Percentiles rank a stretch among this genome's conserved stretches.
These are phyloP conservation scores for Canna indica DNA, from an alignment of 176 grass and related monocot genomes.

Conservation along the genomic window DNA sequence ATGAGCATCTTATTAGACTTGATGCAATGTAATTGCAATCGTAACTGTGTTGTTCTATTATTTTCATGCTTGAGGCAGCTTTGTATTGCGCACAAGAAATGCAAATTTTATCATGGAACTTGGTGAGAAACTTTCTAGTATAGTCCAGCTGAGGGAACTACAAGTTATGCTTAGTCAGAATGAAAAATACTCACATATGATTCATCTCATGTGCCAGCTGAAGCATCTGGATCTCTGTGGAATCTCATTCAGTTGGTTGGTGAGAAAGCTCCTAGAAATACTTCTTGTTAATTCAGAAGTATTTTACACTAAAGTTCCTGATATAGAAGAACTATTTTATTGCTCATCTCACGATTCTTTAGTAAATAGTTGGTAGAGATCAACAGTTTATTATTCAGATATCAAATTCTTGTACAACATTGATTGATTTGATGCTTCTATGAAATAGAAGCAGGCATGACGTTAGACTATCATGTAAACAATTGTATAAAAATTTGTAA, in stretches of 20 bases:
- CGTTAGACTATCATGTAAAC: too few relatives aligned
- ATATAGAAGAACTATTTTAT: constrained; percentile 77
- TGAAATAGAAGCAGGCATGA: too few relatives aligned
- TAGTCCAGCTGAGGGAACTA: constrained; percentile 75
- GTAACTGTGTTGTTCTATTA: too few relatives aligned
- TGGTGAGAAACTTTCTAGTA: constrained; percentile 83
- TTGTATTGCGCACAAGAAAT: too few relatives aligned
- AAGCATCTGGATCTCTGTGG: constrained; percentile 57
- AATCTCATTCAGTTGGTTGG: constrained; percentile 84
- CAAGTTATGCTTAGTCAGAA: constrained; percentile 58
- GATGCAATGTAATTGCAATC: too few relatives aligned
- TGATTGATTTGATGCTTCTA: too few relatives aligned
- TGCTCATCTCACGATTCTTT: constrained; percentile 68
- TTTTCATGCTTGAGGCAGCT: too few relatives aligned
- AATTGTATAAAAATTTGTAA: too few relatives aligned
- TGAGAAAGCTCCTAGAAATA: constrained; percentile 84
- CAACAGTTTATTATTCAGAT: constrained; percentile 47
- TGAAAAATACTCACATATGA: constrained; percentile 10
- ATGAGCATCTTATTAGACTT: too few relatives aligned
- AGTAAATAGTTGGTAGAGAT: constrained; percentile 51
- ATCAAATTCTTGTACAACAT: constrained; percentile 52
- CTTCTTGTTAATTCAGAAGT: constrained; percentile 85
- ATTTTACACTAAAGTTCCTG: constrained; percentile 86
- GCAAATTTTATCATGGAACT: constrained; percentile 88
- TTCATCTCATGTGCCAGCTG: constrained; percentile 32